phyloP scores from a whole-genome alignment of 352 stramenopile genomes.

The Globisporangium iwayamae region DNA sequence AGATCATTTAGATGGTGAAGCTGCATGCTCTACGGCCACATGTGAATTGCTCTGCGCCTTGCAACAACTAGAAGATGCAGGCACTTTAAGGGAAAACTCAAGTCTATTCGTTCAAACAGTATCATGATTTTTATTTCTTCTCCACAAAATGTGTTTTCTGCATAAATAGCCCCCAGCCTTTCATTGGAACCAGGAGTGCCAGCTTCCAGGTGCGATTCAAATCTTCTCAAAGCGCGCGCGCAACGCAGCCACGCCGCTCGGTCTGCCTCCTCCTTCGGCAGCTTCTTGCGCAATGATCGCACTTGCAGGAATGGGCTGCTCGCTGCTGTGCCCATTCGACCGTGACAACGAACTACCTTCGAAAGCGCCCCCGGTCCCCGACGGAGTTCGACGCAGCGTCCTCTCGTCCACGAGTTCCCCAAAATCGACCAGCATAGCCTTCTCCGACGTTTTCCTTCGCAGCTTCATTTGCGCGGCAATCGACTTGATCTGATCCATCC shows the following conservation, averaged over 20 bases:
- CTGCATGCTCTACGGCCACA: background rate
- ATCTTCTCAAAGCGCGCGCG: conserved; percentile 73
- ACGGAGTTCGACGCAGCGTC: conserved; percentile 8
- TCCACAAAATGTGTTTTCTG: conserved; percentile 2
- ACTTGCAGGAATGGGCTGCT: background rate
- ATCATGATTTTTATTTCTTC: too few species aligned
- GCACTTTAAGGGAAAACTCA: too few species aligned
- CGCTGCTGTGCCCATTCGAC: conserved; percentile 1
- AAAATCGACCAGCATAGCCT: background rate
- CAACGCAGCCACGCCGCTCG: conserved; percentile 59
- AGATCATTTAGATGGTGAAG: background rate
- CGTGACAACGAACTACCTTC: background rate
- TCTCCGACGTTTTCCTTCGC: conserved; percentile 28
- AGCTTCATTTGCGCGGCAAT: conserved; percentile 78
- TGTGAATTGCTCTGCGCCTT: too few species aligned
- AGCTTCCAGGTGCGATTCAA: conserved; percentile 14
- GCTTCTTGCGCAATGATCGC: background rate
- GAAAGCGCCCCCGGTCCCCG: conserved; percentile 2
- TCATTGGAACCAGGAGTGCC: conserved; percentile 15
- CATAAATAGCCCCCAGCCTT: conserved; percentile 4
- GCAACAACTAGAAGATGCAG: too few species aligned
- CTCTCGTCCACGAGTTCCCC: conserved; percentile 5
- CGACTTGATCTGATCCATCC: conserved; percentile 69
- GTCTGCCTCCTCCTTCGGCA: conserved; percentile 15
- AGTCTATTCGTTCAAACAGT: too few species aligned